Evolutionary conservation across 2,329 filamentous ascomycete species (phyloP).

Genomic region (Cadophora gregata): DNA sequence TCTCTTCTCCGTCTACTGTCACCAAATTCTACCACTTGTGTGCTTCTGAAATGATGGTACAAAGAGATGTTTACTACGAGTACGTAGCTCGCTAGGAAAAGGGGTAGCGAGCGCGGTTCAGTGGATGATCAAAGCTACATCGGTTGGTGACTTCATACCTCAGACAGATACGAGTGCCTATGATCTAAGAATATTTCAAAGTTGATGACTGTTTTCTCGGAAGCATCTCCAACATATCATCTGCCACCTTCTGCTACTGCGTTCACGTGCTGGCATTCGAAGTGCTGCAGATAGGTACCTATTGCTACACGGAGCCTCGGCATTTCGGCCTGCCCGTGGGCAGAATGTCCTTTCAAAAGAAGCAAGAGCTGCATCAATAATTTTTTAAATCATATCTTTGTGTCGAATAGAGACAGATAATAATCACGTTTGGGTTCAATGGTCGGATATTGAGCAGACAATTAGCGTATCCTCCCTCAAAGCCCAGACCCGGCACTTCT

Average conservation of each 20-base stretch:
- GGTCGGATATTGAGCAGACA: neutral
- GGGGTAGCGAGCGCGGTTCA: neutral
- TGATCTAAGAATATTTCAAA: too few species aligned
- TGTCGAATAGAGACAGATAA: neutral
- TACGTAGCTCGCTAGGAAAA: neutral
- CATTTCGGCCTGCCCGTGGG: neutral
- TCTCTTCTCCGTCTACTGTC: too few species aligned
- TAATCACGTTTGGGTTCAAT: neutral
- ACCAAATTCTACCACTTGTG: too few species aligned
- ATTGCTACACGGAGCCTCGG: neutral
- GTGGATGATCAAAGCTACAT: neutral
- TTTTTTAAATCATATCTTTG: neutral
- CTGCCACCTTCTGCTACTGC: neutral
- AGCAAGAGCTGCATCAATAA: neutral
- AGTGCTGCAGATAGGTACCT: too few species aligned
- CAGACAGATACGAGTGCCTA: too few species aligned
- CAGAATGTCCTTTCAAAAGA: neutral
- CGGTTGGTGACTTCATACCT: too few species aligned
- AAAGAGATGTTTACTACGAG: neutral
- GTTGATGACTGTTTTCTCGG: too few species aligned
- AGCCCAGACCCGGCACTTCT: conserved; percentile 8
- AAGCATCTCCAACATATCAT: neutral
- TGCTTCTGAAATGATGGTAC: too few species aligned
- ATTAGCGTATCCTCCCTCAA: neutral
- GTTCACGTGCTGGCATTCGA: neutral